Base-by-base conservation (phyloP, 75 land plant genomes). In the Cupressus sempervirens region DNA sequence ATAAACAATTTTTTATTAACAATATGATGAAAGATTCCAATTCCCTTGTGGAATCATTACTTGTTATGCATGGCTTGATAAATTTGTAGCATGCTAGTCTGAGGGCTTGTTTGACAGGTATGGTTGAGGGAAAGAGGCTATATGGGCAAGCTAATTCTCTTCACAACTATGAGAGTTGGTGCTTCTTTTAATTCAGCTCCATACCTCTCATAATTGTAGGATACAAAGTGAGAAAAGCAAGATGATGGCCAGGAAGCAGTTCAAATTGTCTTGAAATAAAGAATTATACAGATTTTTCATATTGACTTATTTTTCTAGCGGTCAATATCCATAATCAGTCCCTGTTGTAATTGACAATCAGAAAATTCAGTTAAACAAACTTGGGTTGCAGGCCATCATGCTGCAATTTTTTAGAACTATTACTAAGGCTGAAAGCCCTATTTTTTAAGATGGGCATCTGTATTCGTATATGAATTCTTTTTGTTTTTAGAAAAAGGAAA, bases 61-160 rank as follows among this genome's bases (percentile, higher is more conserved):
- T 46, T 18, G 45, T 62, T 32, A 70, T 70, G 0, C 81, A 45
- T 45, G 81, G 81, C 81, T 79, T 79, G 46, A 79, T 32, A 79
- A 79, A 26, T 45, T 79, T 79, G 30, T 41, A 50, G 10, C 81
- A 79, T 41, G 4, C 30, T 45, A n/a, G 50, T n/a, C 20, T 38
- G 30, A 45, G 9, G 50, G 50, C 23, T 43, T 30, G 7, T 70
- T 70, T 70, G 35, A 70, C 3, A 70, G 35, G 35, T n/a, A 70
- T 62, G 32, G 32, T 32, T 30, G 74, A 70, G 12, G 74, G 14
- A 3, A 70, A 12, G 23, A 70, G 12, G 35, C 14, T 70, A 9
- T 32, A 70, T 0, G 35, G 74, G 34, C 13, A 70, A 70, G 14
- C 3, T 30, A 30, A 30, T 70, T 30, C 12, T 29, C 74, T 70